phyloP scores from a whole-genome alignment of 2,329 filamentous ascomycete genomes.

The Scedosporium apiospermum region DNA sequence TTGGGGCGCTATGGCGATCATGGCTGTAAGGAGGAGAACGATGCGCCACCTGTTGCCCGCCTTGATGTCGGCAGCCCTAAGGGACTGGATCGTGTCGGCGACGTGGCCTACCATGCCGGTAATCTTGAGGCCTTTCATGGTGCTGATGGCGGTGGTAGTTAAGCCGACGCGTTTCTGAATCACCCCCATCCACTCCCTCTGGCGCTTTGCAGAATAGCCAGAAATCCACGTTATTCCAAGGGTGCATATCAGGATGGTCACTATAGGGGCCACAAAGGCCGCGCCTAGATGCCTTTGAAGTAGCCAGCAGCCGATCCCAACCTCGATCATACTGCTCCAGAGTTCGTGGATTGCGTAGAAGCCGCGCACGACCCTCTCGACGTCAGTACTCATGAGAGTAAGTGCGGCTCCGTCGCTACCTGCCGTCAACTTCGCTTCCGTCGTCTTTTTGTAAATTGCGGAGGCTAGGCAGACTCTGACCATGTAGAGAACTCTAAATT shows the following conservation, averaged over 20 bases:
- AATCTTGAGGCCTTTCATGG: conserved; percentile 24
- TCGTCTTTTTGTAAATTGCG: conserved; percentile 24
- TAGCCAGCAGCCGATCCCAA: conserved; percentile 34
- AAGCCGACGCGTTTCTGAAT: conserved; percentile 24
- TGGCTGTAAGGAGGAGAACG: conserved; percentile 13
- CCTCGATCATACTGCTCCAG: conserved; percentile 31
- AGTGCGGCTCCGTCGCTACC: conserved; percentile 29
- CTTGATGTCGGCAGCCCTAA: conserved; percentile 19
- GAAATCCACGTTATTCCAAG: conserved; percentile 8
- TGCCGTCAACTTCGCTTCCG: conserved; percentile 18
- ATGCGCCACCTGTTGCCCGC: conserved; percentile 18
- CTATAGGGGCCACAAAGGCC: conserved; percentile 36
- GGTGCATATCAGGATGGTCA: conserved; percentile 24
- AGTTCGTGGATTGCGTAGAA: conserved; percentile 26
- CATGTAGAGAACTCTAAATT: conserved; percentile 22
- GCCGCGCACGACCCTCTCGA: conserved; percentile 30
- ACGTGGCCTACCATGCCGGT: conserved; percentile 10
- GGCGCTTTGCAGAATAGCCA: conserved; percentile 12
- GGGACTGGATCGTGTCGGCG: conserved; percentile 17
- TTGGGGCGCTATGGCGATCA: conserved; percentile 22
- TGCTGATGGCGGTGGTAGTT: conserved; percentile 19
- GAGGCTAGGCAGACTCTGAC: conserved; percentile 22
- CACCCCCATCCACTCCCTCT: conserved; percentile 25
- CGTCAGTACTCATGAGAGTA: conserved; percentile 38
- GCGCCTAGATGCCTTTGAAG: conserved; percentile 35